Conservation (phyloP, 139 green algal species). For the Chlorella sorokiniana region DNA sequence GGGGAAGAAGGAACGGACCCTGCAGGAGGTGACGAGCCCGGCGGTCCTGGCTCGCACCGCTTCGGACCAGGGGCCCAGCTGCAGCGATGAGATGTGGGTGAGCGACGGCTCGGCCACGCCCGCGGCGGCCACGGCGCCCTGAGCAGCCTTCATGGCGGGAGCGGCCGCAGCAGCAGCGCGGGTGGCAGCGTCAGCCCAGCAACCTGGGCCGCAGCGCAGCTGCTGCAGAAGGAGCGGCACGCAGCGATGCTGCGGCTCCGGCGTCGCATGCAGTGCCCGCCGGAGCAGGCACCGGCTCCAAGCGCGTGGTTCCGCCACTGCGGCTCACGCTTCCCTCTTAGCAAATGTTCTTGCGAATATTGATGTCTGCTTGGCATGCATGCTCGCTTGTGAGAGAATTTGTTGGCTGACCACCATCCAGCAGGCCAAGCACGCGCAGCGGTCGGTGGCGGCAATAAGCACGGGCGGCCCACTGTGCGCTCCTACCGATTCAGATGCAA, state of each 20-base stretch:
- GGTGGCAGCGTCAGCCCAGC: background rate
- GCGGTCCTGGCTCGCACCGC: background rate
- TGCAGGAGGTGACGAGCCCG: constrained; percentile 27
- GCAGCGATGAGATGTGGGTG: background rate
- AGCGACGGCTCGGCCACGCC: background rate
- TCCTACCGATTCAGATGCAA: no score
- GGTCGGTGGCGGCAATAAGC: no score
- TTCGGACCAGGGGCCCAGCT: background rate
- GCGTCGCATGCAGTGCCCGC: background rate
- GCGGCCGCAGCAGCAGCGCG: background rate
- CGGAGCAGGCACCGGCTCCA: background rate
- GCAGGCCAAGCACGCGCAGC: background rate
- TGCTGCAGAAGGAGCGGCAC: background rate
- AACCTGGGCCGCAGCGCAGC: constrained; percentile 10
- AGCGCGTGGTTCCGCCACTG: background rate
- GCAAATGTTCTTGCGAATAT: no score
- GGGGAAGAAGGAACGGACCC: constrained; percentile 28
- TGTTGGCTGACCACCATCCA: no score
- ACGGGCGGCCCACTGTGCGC: no score
- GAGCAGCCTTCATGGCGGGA: background rate
- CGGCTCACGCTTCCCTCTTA: background rate
- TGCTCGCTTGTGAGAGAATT: no score
- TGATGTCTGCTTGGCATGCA: background rate
- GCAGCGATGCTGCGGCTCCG: background rate
- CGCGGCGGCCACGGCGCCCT: background rate